Percentiles rank a stretch among this genome's conserved stretches.
phyloP scores from a whole-genome alignment of 495 filamentous ascomycete genomes.

The Aspergillus heteromorphus region DNA sequence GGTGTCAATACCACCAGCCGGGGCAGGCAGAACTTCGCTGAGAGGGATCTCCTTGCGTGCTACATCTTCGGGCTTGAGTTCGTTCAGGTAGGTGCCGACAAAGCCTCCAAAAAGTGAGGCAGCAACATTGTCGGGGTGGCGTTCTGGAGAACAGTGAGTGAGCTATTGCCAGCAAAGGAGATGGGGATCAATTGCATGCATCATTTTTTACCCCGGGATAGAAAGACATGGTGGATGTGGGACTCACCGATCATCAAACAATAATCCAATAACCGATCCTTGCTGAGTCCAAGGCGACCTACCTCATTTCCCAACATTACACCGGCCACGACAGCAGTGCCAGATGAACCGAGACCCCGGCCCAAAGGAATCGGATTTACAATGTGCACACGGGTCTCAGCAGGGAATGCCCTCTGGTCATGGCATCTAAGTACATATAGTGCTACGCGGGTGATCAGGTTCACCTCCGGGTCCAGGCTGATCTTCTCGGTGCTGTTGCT shows the following conservation, averaged over 20 bases:
- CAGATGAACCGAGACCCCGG: constrained; percentile 84
- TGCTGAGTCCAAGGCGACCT: constrained; percentile 69
- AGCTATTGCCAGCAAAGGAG: constrained; percentile 9
- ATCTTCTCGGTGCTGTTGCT: constrained; percentile 70
- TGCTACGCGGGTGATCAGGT: constrained; percentile 86
- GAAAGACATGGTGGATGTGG: not conserved
- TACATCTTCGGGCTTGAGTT: constrained; percentile 77
- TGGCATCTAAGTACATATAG: constrained; percentile 92
- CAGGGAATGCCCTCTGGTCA: constrained; percentile 72
- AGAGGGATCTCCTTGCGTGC: constrained; percentile 89
- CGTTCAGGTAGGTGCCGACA: constrained; percentile 89
- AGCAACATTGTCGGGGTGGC: constrained; percentile 95
- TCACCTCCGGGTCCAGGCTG: constrained; percentile 68
- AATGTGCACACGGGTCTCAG: constrained; percentile 85
- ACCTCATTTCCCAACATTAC: constrained; percentile 88
- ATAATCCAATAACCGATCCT: constrained; percentile 84
- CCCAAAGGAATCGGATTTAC: constrained; percentile 89
- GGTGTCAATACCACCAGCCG: constrained; percentile 82
- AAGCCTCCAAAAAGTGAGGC: constrained; percentile 96
- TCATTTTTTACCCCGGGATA: not conserved
- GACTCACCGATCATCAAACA: constrained; percentile 81
- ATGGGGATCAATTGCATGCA: not conserved
- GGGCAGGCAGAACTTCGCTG: constrained; percentile 82
- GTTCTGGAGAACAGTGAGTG: constrained; percentile 49
- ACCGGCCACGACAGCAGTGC: constrained; percentile 90